Conservation (phyloP, 371 early-diverging fungal genomes). For the Mortierella sp. region DNA sequence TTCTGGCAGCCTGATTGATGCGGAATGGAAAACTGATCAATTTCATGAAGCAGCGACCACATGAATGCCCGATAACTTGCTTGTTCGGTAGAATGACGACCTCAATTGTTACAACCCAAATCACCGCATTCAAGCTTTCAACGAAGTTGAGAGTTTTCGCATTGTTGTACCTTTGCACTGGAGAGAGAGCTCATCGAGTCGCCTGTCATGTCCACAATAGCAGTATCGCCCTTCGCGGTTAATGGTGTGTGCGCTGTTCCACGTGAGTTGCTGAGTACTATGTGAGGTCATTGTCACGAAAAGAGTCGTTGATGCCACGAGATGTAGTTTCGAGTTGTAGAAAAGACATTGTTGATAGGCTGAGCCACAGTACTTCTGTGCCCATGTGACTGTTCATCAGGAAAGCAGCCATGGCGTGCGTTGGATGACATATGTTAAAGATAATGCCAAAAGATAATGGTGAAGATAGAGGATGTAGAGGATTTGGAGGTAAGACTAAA, state of each 20-base stretch:
- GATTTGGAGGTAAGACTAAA: too few species aligned
- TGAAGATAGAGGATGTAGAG: too few species aligned
- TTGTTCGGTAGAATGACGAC: neutral
- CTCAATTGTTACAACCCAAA: neutral
- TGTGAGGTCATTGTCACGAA: slow-evolving; percentile 19
- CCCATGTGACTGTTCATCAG: too few species aligned
- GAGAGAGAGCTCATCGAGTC: slow-evolving; percentile 66
- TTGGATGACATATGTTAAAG: too few species aligned
- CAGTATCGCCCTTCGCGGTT: slow-evolving; percentile 74
- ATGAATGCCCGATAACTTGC: neutral
- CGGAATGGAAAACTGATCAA: neutral
- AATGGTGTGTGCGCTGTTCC: slow-evolving; percentile 75
- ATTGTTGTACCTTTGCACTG: slow-evolving; percentile 70
- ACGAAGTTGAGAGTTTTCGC: neutral
- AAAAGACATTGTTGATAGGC: too few species aligned
- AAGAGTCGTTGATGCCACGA: neutral
- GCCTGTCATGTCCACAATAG: slow-evolving; percentile 76
- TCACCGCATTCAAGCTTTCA: neutral
- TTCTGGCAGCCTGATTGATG: slow-evolving; percentile 64
- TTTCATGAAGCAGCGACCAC: neutral
- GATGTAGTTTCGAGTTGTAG: too few species aligned
- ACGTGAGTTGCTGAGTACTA: slow-evolving; percentile 53
- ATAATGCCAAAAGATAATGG: too few species aligned
- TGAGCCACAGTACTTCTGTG: too few species aligned
- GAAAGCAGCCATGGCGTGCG: too few species aligned